These are phyloP conservation scores for Leptosphaerulina australis DNA, from an alignment of 2,329 filamentous ascomycete genomes.

Conservation along the genomic window DNA sequence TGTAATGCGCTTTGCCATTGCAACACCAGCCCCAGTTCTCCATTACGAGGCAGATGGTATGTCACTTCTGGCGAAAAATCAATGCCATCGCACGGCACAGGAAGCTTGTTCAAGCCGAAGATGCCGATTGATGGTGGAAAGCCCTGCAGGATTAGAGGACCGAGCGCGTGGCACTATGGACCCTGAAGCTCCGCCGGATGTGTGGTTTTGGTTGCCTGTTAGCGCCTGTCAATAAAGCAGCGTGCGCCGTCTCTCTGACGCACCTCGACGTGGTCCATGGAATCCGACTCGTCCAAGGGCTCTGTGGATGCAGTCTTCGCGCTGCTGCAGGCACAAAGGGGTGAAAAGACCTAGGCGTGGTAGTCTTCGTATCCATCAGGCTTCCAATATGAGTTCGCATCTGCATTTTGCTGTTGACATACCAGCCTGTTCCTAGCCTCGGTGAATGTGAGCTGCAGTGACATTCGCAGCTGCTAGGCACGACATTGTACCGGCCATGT, in stretches of 20 bases:
- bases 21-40: neutral
- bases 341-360: constrained; percentile 5
- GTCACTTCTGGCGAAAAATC: neutral
- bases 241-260: too few relatives aligned
- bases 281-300: too few relatives aligned
- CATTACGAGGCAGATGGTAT: neutral
- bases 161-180: constrained; percentile 1
- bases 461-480: neutral
- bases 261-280: too few relatives aligned
- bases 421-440: neutral
- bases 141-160: constrained; percentile 12
- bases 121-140: constrained; percentile 6
- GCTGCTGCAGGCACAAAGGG: constrained; percentile 16
- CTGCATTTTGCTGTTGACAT: neutral
- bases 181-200: constrained; percentile 6
- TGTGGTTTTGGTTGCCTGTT: constrained; percentile 7
- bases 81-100: neutral
- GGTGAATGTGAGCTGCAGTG: neutral
- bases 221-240: neutral
- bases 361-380: constrained; percentile 7
- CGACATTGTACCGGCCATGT: neutral
- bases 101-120: constrained; percentile 4
- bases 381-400: neutral
- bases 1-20: constrained; percentile 1
- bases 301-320: neutral